phyloP scores from a whole-genome alignment of 164 flowering plant genomes.

The Malania oleifera region DNA sequence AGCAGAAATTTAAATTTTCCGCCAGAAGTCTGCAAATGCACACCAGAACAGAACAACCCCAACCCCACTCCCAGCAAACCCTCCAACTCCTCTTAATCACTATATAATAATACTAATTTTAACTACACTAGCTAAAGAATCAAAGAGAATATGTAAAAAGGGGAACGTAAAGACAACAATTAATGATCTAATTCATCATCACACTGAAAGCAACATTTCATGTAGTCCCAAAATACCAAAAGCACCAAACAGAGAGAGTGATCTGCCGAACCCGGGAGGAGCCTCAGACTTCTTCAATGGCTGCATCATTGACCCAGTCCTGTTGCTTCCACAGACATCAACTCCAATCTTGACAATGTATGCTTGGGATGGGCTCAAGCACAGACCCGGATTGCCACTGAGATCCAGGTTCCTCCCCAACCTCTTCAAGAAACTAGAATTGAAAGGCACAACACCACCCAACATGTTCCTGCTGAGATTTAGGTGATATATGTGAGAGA shows the following conservation, averaged over 20 bases:
- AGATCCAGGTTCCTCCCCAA: slow-evolving; percentile 71
- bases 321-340: slow-evolving; percentile 39
- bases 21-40: too few species aligned
- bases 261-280: slow-evolving; percentile 15
- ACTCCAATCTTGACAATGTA: slow-evolving; percentile 41
- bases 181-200: too few species aligned
- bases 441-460: slow-evolving; percentile 69
- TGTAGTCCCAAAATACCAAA: slow-evolving; percentile 8
- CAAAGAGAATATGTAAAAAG: background rate
- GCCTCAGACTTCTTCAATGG: slow-evolving; percentile 51
- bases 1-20: too few species aligned
- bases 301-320: slow-evolving; percentile 24
- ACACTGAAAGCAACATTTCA: background rate
- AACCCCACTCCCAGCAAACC: too few species aligned
- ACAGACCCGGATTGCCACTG: slow-evolving; percentile 65
- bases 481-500: slow-evolving; percentile 69
- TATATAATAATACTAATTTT: too few species aligned
- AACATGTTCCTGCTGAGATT: slow-evolving; percentile 72
- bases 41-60: background rate
- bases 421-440: slow-evolving; percentile 52
- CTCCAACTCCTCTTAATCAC: background rate
- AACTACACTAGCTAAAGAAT: too few species aligned
- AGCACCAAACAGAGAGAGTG: slow-evolving; percentile 12
- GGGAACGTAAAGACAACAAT: background rate
- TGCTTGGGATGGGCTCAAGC: slow-evolving; percentile 48